These are phyloP conservation scores for Rhodotorula sp. DNA, from an alignment of 1,284 basidiomycete genomes.

Conservation along the genomic window DNA sequence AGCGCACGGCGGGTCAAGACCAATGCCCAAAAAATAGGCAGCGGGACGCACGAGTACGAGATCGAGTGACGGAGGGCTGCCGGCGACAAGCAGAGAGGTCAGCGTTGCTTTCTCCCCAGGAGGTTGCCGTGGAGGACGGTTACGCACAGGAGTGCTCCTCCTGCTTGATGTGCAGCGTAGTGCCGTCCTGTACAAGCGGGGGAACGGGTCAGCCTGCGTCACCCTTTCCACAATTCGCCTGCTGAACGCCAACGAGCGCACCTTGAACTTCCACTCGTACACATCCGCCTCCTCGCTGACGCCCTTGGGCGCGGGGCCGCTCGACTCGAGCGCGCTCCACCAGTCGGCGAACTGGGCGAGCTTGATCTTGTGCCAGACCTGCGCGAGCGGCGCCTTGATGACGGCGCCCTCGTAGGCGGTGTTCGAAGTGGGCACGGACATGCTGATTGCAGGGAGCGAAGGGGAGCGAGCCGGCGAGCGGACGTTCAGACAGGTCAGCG, in stretches of 20 bases:
- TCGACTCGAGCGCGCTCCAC: conserved; percentile 38
- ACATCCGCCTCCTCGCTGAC: conserved; percentile 38
- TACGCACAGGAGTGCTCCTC: conserved; percentile 45
- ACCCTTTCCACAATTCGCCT: background rate
- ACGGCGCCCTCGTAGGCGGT: conserved; percentile 46
- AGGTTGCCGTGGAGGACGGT: background rate
- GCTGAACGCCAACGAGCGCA: background rate
- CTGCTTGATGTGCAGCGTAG: conserved; percentile 45
- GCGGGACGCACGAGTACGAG: conserved; percentile 44
- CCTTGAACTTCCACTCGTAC: conserved; percentile 44
- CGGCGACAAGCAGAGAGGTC: background rate
- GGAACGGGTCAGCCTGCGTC: background rate
- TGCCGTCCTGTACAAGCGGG: conserved; percentile 17
- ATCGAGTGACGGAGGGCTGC: conserved; percentile 47
- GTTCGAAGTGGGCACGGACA: conserved; percentile 44
- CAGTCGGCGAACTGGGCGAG: conserved; percentile 45
- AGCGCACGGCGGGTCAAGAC: background rate
- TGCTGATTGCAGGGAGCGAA: conserved; percentile 3
- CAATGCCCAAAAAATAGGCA: conserved; percentile 31
- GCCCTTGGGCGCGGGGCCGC: conserved; percentile 18
- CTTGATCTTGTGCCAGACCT: conserved; percentile 49
- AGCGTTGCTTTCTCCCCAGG: background rate
- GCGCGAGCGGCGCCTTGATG: conserved; percentile 41
- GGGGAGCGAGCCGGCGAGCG: no score
- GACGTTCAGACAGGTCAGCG: no score